A percentile compares a stretch with the other conserved stretches of the same genome.
Evolutionary conservation across 352 stramenopile genomes (phyloP).

Genomic region (Phytophthora ramorum): DNA sequence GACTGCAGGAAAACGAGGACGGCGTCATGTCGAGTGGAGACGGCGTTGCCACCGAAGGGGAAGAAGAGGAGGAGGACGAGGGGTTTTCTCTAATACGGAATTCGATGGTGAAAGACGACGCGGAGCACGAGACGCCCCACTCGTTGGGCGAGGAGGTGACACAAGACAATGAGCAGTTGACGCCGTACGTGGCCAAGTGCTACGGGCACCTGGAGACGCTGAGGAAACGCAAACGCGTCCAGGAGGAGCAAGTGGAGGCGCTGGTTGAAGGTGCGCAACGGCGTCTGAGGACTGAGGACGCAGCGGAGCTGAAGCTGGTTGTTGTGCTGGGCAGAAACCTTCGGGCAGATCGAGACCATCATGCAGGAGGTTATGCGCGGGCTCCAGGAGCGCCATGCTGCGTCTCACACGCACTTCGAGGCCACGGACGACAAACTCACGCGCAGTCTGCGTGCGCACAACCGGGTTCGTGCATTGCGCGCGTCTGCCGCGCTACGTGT

Average conservation of each 20-base stretch:
- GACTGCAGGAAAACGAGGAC: slow-evolving; percentile 32
- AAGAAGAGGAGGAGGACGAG: slow-evolving; percentile 41
- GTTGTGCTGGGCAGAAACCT: slow-evolving; percentile 34
- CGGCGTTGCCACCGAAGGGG: slow-evolving; percentile 38
- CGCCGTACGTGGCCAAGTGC: slow-evolving; percentile 55
- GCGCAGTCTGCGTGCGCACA: slow-evolving; percentile 40
- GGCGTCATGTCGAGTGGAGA: slow-evolving; percentile 34
- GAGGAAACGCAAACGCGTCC: slow-evolving; percentile 58
- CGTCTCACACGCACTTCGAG: slow-evolving; percentile 46
- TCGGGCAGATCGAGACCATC: slow-evolving; percentile 49
- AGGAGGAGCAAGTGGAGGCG: slow-evolving; percentile 60
- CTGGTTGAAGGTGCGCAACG: slow-evolving; percentile 53
- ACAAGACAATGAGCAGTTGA: slow-evolving; percentile 32
- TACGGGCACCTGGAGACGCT: slow-evolving; percentile 44
- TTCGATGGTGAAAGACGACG: slow-evolving; percentile 8
- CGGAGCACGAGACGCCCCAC: background rate
- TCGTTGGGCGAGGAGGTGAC: slow-evolving; percentile 13
- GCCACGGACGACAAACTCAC: slow-evolving; percentile 34
- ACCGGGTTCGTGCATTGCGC: slow-evolving; percentile 33
- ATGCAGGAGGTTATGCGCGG: slow-evolving; percentile 51
- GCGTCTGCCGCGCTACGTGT: background rate
- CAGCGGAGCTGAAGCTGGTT: background rate
- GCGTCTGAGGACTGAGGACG: background rate
- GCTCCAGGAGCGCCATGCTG: slow-evolving; percentile 44
- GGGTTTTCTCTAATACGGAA: slow-evolving; percentile 9